phyloP scores from a whole-genome alignment of 1,284 basidiomycete genomes.

The Meripilus lineatus region DNA sequence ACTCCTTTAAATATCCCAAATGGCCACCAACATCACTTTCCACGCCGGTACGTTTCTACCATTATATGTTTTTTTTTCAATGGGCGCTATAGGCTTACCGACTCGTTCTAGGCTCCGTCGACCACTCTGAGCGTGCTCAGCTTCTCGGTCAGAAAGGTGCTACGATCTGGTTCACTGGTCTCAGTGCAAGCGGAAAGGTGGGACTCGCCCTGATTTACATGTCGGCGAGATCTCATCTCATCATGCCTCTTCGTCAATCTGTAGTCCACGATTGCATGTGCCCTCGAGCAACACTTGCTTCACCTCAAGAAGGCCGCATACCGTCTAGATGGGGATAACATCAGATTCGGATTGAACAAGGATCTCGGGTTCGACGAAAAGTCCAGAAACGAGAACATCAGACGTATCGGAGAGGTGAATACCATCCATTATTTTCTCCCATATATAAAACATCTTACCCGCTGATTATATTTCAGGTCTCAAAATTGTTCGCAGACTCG shows the following conservation, averaged over 20 bases:
- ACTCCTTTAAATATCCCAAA: conserved; percentile 35
- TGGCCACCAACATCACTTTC: conserved; percentile 85
- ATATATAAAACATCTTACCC: background rate
- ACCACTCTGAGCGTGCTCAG: conserved; percentile 57
- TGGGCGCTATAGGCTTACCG: background rate
- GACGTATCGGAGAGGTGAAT: conserved; percentile 91
- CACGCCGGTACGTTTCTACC: conserved; percentile 45
- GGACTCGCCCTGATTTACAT: conserved; percentile 15
- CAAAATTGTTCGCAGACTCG: conserved; percentile 91
- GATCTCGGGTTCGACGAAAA: conserved; percentile 96
- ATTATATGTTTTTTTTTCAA: background rate
- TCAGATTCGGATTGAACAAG: conserved; percentile 96
- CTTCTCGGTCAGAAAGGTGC: conserved; percentile 78
- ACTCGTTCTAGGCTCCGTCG: conserved; percentile 65
- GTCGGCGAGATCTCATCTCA: conserved; percentile 12
- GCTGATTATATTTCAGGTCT: conserved; percentile 53
- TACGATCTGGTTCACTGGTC: conserved; percentile 94
- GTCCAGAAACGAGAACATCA: conserved; percentile 96
- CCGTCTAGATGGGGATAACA: conserved; percentile 95
- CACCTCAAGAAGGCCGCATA: conserved; percentile 85
- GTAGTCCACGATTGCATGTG: conserved; percentile 95
- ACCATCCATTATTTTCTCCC: background rate
- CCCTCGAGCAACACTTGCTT: conserved; percentile 93
- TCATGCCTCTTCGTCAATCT: conserved; percentile 10
- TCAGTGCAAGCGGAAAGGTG: conserved; percentile 88